Conservation (phyloP, 805 yeast genomes). For the Wickerhamiella spandovensis region DNA sequence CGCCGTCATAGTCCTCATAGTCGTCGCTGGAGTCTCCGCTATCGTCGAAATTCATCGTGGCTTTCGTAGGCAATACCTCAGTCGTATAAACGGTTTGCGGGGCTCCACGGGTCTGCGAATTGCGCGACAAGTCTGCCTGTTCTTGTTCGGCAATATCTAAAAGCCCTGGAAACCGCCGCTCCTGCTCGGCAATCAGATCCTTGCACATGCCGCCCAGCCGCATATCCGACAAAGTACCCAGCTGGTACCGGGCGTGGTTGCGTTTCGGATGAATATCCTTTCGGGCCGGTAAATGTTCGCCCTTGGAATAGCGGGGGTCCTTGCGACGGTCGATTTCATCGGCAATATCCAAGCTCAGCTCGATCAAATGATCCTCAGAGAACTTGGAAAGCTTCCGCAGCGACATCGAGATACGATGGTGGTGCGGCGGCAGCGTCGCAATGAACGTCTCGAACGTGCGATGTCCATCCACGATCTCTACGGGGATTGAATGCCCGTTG, state of each 20-base stretch:
- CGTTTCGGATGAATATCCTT: conserved; percentile 78
- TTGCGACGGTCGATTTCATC: conserved; percentile 81
- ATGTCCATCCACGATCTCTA: conserved; percentile 4
- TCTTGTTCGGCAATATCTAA: conserved; percentile 11
- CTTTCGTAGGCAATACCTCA: conserved; percentile 71
- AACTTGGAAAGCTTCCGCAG: conserved; percentile 56
- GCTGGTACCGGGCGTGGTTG: conserved; percentile 87
- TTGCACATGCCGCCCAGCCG: conserved; percentile 83
- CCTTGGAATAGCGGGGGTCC: conserved; percentile 31
- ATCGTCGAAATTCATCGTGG: conserved; percentile 77
- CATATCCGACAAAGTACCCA: conserved; percentile 67
- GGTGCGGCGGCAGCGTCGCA: conserved; percentile 4
- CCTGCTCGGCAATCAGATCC: conserved; percentile 79
- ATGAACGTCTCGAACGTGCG: conserved; percentile 2
- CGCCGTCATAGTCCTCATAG: conserved; percentile 7
- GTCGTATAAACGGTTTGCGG: conserved; percentile 28
- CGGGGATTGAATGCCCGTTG: conserved; percentile 1
- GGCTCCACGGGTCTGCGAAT: background rate
- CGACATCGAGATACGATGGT: conserved; percentile 11
- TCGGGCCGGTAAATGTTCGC: conserved; percentile 47
- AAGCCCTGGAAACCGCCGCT: conserved; percentile 50
- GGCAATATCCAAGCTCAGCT: conserved; percentile 84
- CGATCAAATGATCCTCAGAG: conserved; percentile 57
- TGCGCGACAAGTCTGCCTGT: background rate
- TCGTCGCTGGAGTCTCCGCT: conserved; percentile 42